Evolutionary conservation across 257 asterid species (phyloP), one percentile per base, ranked within the genome.

Genomic region (Solanum pinnatisectum): DNA sequence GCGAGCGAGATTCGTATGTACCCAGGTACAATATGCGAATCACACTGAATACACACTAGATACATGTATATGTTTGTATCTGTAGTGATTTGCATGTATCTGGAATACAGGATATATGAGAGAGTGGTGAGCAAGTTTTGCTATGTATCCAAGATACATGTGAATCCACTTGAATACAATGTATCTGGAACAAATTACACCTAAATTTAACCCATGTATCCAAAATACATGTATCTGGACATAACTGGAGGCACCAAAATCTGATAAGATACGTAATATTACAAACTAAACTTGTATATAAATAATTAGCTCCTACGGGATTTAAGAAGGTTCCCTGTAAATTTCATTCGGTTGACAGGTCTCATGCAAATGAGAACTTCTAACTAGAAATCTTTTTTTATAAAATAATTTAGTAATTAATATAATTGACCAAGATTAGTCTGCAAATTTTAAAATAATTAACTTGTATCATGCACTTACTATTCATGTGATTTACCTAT

Each of bases 401-500:
- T 3, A 52, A 44, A 30, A 32, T 82, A 46, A 81, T 81, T 46
- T 46, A 49, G 2, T 44, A 44, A 15, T 27, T 23, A 60, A 22
- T 60, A 60, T 22, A 46, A 40, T 6, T 4, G n/a, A 5, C 6
- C 25, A 79, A 79, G 85, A 42, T 44, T 27, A 25, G 3, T 81
- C 27, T 27, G 2, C 85, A 46, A 25, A 46, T 46, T 49, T 30
- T 49, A 13, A 79, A 44, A 79, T 27, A 16, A 44, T 25, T 15
- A 79, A 79, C 2, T 49, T 32, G 30, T 49, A 15, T 18, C 84
- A 25, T 65, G 52, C 32, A 56, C 92, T 86, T 85, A 42, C 89
- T 86, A 49, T 91, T 91, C 68, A 84, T 90, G 93, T 91, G 93
- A 87, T 87, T 89, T 49, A 91, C 94, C 95, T 86, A 91, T 25